Conservation (phyloP, 2,329 filamentous ascomycete genomes). For the Thielaviopsis ethacetica region DNA sequence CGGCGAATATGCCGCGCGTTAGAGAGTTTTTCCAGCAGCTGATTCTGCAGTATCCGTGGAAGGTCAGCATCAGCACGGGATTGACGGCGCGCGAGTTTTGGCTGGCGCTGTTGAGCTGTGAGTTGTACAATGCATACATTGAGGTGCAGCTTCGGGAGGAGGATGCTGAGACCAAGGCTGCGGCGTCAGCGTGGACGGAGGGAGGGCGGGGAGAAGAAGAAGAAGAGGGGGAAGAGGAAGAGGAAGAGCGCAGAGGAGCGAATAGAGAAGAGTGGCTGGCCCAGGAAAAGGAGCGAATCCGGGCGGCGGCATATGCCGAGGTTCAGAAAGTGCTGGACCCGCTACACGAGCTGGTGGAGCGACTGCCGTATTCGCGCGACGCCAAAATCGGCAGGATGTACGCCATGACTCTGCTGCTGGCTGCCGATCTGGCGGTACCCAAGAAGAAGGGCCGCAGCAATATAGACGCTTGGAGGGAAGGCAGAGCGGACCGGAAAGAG, state of each 20-base stretch:
- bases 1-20: constrained; percentile 29
- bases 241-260: background rate
- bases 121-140: constrained; percentile 58
- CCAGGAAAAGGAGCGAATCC: background rate
- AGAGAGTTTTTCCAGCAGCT: constrained; percentile 58
- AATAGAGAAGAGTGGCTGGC: background rate
- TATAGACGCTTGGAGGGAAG: constrained; percentile 15
- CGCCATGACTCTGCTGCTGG: constrained; percentile 59
- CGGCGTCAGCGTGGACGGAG: too few species aligned
- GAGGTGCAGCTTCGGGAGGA: constrained; percentile 30
- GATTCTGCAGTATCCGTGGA: constrained; percentile 60
- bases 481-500: constrained; percentile 5
- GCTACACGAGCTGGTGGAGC: constrained; percentile 55
- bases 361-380: constrained; percentile 53
- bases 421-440: constrained; percentile 48
- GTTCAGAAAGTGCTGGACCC: constrained; percentile 48
- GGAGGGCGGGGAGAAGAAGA: background rate
- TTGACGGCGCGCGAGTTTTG: constrained; percentile 54
- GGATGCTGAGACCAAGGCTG: constrained; percentile 9
- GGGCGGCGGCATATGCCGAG: constrained; percentile 33
- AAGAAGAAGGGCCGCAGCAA: constrained; percentile 16
- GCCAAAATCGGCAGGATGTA: constrained; percentile 51
- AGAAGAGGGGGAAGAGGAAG: background rate
- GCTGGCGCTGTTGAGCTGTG: constrained; percentile 62
- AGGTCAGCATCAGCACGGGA: constrained; percentile 34